Percentiles rank a stretch among this genome's conserved stretches.
phyloP scores from a whole-genome alignment of 2,329 filamentous ascomycete genomes.

The Aspergillus sp. region DNA sequence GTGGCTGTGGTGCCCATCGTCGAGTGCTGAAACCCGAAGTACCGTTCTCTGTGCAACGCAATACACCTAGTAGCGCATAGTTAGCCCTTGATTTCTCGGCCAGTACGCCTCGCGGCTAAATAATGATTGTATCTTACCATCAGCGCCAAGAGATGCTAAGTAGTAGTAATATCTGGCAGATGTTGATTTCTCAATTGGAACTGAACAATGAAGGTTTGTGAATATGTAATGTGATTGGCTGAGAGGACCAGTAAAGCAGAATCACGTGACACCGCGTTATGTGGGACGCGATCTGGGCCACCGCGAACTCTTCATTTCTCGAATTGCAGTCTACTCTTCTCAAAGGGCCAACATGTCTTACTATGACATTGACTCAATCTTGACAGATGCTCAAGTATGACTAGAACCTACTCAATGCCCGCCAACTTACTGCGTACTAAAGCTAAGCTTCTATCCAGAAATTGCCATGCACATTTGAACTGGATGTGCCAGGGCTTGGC shows the following conservation, averaged over 20 bases:
- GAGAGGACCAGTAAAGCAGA: no score
- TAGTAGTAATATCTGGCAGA: no score
- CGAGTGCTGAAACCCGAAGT: no score
- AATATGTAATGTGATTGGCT: conserved; percentile 7
- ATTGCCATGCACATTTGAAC: conserved; percentile 91
- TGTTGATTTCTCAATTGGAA: no score
- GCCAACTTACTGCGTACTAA: neutral
- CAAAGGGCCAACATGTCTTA: conserved; percentile 37
- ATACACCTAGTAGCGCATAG: no score
- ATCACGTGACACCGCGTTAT: conserved; percentile 13
- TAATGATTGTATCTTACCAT: no score
- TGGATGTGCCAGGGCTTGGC: conserved; percentile 82
- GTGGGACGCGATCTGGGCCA: conserved; percentile 6
- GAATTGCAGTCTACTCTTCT: neutral
- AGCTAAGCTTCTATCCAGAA: conserved; percentile 57
- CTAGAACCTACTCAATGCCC: neutral
- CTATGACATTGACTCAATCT: conserved; percentile 49
- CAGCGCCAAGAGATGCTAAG: no score
- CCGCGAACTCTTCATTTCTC: neutral
- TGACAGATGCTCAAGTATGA: conserved; percentile 46
- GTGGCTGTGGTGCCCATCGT: no score
- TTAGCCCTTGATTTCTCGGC: no score
- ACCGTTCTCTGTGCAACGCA: no score
- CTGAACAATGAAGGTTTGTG: neutral
- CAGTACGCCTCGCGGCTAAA: no score